Evolutionary conservation across 2,329 filamentous ascomycete genomes (phyloP), one percentile per base, ranked within the genome.

Genomic region (Colletotrichum lini): DNA sequence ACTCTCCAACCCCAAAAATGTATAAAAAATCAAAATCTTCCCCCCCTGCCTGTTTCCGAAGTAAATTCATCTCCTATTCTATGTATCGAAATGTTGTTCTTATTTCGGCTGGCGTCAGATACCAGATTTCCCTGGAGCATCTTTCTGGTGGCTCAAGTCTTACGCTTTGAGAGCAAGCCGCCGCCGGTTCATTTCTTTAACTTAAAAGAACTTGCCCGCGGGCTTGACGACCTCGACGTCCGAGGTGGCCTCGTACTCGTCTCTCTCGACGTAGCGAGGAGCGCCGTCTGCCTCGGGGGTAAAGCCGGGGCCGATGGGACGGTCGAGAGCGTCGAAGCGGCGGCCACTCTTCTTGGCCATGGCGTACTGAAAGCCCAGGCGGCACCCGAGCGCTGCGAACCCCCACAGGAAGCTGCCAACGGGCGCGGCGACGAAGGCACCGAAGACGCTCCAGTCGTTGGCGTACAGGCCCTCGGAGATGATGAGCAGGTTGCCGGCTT

Each of bases 391-490:
- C 6, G 92, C 92, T 2, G 84, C 87, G 52, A 91, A 86, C 0
- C 90, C 92, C 88, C 92, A 95, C 44, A 95, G 81, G 21, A 96
- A 77, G 26, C 92, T 92, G 1, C 94, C 94, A 2, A 95, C 82
- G 0, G 94, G 94, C 0, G 94, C 93, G 12, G 92, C 93, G 5
- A 96, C 91, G 76, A 96, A 96, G 5, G 93, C 93, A 76, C 93
- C 94, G 80, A 96, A 96, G 2, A 89, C 92, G 73, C 90, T 92
- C 94, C 94, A 96, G 79, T 96, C 93, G 58, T 91, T 86, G 0
- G 86, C 89, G 80, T 95, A 96, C 23, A 96, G 84, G 0, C 94
- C 94, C 74, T 91, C 85, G 78, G 94, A 87, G 15, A 96, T 82
- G 35, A 96, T 84, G 60, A 96, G 87, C 66, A 96, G 87, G 69